These are phyloP conservation scores for Sclerotinia glacialis DNA, from an alignment of 2,329 filamentous ascomycete genomes.

Conservation along the genomic window DNA sequence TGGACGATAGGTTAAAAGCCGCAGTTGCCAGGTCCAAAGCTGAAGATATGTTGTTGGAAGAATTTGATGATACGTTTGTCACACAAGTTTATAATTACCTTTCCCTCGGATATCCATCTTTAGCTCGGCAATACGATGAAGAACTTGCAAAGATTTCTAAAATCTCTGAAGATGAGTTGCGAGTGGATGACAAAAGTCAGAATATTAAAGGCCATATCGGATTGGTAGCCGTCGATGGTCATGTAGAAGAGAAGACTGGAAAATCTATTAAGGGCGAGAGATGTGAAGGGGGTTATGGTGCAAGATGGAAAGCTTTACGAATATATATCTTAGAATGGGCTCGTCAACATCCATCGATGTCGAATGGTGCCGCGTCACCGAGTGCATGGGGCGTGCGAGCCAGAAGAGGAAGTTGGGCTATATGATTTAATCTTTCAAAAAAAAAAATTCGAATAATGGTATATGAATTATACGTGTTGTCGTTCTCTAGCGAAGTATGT, in stretches of 20 bases:
- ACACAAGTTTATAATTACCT: conserved; percentile 98
- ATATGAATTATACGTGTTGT: neutral
- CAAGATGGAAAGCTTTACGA: conserved; percentile 80
- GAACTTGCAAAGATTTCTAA: conserved; percentile 80
- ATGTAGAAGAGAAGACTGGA: conserved; percentile 30
- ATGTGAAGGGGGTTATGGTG: conserved; percentile 45
- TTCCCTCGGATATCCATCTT: conserved; percentile 84
- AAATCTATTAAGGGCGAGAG: conserved; percentile 43
- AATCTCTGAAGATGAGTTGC: conserved; percentile 65
- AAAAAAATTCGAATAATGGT: neutral
- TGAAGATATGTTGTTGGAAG: conserved; percentile 48
- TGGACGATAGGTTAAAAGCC: conserved; percentile 35
- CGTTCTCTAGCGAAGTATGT: neutral
- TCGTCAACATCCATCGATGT: conserved; percentile 75
- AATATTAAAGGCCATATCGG: conserved; percentile 73
- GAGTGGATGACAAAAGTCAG: conserved; percentile 64
- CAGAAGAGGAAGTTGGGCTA: conserved; percentile 69
- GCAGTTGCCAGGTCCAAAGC: conserved; percentile 33
- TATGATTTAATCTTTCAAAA: conserved; percentile 49
- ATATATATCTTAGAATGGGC: conserved; percentile 89
- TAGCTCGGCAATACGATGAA: conserved; percentile 77
- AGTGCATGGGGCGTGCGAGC: conserved; percentile 67
- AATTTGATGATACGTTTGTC: conserved; percentile 81
- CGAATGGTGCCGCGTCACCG: conserved; percentile 50
- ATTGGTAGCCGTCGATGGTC: conserved; percentile 46